phyloP scores from a whole-genome alignment of 192 early-diverging fungal species.

The Cetraspora pellucida region DNA sequence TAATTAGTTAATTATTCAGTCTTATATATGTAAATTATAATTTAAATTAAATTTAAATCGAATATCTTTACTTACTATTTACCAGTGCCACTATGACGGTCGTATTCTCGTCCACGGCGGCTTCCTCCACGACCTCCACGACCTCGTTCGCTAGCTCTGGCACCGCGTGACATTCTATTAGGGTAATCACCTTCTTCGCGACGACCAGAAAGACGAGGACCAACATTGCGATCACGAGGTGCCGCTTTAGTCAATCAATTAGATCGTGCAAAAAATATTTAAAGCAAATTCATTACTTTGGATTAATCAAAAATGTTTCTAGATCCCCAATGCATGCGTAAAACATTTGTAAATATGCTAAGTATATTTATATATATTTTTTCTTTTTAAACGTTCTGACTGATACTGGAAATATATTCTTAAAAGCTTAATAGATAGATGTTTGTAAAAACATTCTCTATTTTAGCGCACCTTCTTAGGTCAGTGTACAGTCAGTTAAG shows the following conservation, averaged over 20 bases:
- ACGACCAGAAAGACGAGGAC: conserved; percentile 35
- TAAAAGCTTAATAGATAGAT: too few relatives aligned
- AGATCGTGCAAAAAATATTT: too few relatives aligned
- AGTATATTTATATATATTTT: too few relatives aligned
- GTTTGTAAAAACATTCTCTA: too few relatives aligned
- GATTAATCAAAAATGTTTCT: too few relatives aligned
- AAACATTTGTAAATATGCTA: too few relatives aligned
- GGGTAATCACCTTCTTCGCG: conserved; percentile 47
- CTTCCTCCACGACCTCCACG: conserved; percentile 60
- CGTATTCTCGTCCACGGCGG: conserved; percentile 72
- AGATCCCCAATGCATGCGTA: too few relatives aligned
- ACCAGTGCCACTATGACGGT: conserved; percentile 86
- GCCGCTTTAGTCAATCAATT: background rate
- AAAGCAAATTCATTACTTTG: too few relatives aligned
- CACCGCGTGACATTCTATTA: conserved; percentile 50
- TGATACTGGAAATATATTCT: too few relatives aligned
- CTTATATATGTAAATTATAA: background rate
- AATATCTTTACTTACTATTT: conserved; percentile 44
- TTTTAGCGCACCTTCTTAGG: too few relatives aligned
- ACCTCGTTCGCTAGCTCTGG: conserved; percentile 47
- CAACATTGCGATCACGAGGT: conserved; percentile 32
- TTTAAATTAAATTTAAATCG: background rate
- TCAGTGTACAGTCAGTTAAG: background rate
- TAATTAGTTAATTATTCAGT: background rate
- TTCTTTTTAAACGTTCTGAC: too few relatives aligned